Evolutionary conservation across 257 asterid genomes (phyloP), one percentile per base, ranked within the genome.

Genomic region (Rubia yunnanensis): DNA sequence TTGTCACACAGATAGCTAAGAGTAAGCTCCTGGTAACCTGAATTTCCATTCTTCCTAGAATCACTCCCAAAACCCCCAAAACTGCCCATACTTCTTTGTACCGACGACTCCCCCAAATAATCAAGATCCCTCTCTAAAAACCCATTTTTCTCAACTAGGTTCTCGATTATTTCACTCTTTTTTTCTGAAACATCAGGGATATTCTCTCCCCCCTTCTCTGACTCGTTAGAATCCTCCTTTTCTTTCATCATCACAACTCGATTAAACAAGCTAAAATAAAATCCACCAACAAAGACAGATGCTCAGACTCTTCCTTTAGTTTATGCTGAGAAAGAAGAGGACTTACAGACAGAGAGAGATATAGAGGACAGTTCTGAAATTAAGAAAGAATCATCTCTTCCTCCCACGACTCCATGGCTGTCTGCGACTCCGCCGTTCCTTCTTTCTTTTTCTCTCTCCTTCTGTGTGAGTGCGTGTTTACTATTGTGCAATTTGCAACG

Each of bases 1-100:
- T 82, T 85, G 5, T 89, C 96, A 68, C 96, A 89, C 15, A 89
- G 89, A 65, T 89, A 89, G 79, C 95, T 87, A 60, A 89, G 88
- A 60, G 92, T 89, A 15, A 89, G 91, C 79, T 89, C 96, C 70
- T 87, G 89, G 54, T 82, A 76, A 31, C 85, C 79, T 24, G 81
- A 80, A 81, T 66, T 78, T 31, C 80, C 81, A 27, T 30, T 70
- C 68, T 80, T 75, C 60, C 76, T 82, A 1, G 82, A 69, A 57
- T 72, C 76, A 18, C 70, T 67, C 1, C 27, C 60, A 27, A 68
- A 70, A 35, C 72, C 72, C 58, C 83, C 91, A 64, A 73, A 85
- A 60, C 74, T 86, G 54, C 79, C 80, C 71, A 77, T 72, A 26
- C 60, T 71, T 69, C 80, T 87, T 20, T 39, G 48, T 48, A 77